These are phyloP conservation scores for Fusarium sp. DNA, from an alignment of 2,329 filamentous ascomycete genomes.

Conservation along the genomic window DNA sequence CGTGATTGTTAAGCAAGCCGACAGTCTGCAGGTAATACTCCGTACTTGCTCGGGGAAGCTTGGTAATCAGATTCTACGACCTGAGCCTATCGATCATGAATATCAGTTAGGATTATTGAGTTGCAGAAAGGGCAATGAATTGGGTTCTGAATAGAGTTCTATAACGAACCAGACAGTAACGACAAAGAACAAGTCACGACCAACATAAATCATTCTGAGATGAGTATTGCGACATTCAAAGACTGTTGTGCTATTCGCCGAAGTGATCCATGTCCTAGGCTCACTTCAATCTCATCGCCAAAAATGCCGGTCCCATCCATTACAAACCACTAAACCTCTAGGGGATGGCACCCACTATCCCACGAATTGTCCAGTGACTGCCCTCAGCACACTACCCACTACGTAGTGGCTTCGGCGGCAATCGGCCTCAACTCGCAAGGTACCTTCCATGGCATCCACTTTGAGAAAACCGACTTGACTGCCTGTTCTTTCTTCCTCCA, in stretches of 20 bases:
- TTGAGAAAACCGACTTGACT: constrained; percentile 40
- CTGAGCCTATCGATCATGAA: background rate
- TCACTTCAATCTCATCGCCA: constrained; percentile 4
- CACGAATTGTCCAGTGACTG: constrained; percentile 20
- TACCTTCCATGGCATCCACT: constrained; percentile 26
- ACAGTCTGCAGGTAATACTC: constrained; percentile 6
- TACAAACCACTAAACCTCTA: constrained; percentile 17
- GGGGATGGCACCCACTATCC: constrained; percentile 10
- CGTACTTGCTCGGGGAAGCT: constrained; percentile 2
- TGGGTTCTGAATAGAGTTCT: background rate
- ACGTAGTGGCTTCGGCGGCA: constrained; percentile 41
- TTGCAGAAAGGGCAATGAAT: background rate
- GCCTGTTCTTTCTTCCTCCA: constrained; percentile 40
- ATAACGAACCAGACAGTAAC: background rate
- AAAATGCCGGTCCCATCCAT: constrained; percentile 8
- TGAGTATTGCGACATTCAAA: constrained; percentile 17
- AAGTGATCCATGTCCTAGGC: constrained; percentile 16
- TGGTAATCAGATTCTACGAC: constrained; percentile 21
- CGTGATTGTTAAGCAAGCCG: constrained; percentile 41
- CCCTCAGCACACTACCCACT: constrained; percentile 34
- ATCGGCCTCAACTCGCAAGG: constrained; percentile 38
- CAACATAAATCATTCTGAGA: background rate
- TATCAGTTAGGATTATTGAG: background rate
- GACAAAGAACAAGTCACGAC: background rate
- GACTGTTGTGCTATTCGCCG: constrained; percentile 4